phyloP scores from a whole-genome alignment of 306 rosid species.

The Cucurbita argyrosperma region DNA sequence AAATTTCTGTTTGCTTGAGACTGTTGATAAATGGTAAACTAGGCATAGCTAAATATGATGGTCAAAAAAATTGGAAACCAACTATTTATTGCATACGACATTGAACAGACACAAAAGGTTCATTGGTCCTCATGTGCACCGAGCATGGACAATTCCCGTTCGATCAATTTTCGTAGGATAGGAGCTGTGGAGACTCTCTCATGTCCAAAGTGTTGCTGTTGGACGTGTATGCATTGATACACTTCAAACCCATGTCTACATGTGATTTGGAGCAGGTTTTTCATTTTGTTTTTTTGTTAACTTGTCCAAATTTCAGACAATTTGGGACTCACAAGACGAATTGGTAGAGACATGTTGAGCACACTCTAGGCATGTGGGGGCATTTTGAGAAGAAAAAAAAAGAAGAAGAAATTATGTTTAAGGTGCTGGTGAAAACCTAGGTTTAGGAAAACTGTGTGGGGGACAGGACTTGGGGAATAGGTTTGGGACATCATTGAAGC shows the following conservation, averaged over 20 bases:
- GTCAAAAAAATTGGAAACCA: no score
- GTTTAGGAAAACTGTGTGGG: not conserved
- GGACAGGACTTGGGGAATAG: not conserved
- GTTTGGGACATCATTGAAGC: not conserved
- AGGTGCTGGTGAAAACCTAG: not conserved
- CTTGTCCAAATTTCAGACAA: not conserved
- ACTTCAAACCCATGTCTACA: not conserved
- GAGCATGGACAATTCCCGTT: not conserved
- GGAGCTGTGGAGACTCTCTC: not conserved
- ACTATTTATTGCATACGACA: no score
- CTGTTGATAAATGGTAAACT: not conserved
- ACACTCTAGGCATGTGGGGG: not conserved
- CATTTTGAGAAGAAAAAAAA: not conserved
- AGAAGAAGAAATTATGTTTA: not conserved
- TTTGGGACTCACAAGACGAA: not conserved
- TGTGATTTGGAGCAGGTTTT: not conserved
- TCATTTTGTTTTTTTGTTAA: not conserved
- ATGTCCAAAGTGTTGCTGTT: not conserved
- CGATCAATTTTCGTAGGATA: not conserved
- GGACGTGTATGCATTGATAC: not conserved
- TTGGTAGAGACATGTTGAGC: not conserved
- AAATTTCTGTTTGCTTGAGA: not conserved
- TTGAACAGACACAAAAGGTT: not conserved
- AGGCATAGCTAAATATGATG: not conserved
- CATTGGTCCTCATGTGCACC: not conserved